Conservation (phyloP, 202 grass and related monocot genomes). For the Cymbopogon flexuosus region DNA sequence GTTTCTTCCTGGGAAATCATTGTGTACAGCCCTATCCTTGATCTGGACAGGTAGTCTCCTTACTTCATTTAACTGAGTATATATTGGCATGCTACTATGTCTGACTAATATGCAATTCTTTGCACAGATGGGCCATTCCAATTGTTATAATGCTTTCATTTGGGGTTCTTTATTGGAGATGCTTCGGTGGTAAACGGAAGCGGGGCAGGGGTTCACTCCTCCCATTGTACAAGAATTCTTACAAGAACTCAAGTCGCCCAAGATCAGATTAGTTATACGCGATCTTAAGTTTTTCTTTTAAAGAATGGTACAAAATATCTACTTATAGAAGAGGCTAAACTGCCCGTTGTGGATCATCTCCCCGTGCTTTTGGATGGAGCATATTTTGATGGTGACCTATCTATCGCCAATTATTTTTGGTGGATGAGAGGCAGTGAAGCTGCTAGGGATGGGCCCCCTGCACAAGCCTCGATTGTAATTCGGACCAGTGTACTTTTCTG, state of each 20-base stretch:
- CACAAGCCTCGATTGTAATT: conserved; percentile 31
- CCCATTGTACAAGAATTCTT: conserved; percentile 59
- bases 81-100: not conserved
- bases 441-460: not conserved
- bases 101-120: not conserved
- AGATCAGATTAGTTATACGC: conserved; percentile 64
- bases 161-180: conserved; percentile 78
- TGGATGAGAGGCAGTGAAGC: conserved; percentile 10
- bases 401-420: conserved; percentile 38
- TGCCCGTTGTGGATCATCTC: not conserved
- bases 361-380: conserved; percentile 32
- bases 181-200: conserved; percentile 68
- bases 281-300: not conserved
- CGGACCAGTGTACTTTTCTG: not conserved
- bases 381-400: conserved; percentile 41
- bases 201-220: conserved; percentile 45
- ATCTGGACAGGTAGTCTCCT: conserved; percentile 69
- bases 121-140: conserved; percentile 83
- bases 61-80: not conserved
- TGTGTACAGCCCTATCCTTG: conserved; percentile 89
- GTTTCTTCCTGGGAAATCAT: conserved; percentile 92
- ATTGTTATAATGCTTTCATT: conserved; percentile 54
- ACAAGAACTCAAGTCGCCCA: conserved; percentile 53
- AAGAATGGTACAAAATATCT: not conserved
- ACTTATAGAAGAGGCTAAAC: conserved; percentile 22